A percentile compares a stretch with the other conserved stretches of the same genome.
These are phyloP conservation scores for Boletus sp. DNA, from an alignment of 768 basidiomycete species.

Conservation along the genomic window DNA sequence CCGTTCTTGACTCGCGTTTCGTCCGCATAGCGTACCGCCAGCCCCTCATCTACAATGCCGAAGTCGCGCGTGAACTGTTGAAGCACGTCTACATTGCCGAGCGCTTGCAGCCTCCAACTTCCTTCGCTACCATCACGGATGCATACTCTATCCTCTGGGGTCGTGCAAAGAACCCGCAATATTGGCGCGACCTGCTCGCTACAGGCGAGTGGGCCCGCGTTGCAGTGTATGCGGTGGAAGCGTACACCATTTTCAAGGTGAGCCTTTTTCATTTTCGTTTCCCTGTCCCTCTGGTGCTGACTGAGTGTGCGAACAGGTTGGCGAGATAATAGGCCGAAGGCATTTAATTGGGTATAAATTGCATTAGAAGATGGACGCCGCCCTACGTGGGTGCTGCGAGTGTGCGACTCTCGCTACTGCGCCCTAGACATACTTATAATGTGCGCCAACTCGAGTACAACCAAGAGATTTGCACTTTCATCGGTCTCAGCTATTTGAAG, in stretches of 20 bases:
- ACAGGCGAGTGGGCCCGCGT: constrained; percentile 68
- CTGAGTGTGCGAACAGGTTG: constrained; percentile 48
- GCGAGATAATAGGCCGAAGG: constrained; percentile 83
- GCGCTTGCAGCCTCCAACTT: constrained; percentile 57
- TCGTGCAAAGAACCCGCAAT: constrained; percentile 53
- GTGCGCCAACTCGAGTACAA: neutral
- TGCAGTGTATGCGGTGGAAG: constrained; percentile 77
- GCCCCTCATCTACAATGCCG: constrained; percentile 74
- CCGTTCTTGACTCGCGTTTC: neutral
- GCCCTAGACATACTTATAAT: constrained; percentile 10
- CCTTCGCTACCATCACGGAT: constrained; percentile 46
- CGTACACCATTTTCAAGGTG: constrained; percentile 88
- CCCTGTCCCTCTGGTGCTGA: constrained; percentile 1
- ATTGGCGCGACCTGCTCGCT: constrained; percentile 56
- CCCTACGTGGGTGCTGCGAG: neutral
- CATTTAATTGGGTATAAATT: constrained; percentile 76
- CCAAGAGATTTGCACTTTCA: constrained; percentile 3
- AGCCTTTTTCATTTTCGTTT: constrained; percentile 10
- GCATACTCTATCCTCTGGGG: constrained; percentile 66
- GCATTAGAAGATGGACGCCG: constrained; percentile 36
- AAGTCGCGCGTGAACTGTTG: constrained; percentile 69
- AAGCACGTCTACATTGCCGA: constrained; percentile 76
- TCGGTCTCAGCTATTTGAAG: neutral
- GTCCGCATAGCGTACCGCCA: constrained; percentile 59
- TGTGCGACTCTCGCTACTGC: neutral